These are phyloP conservation scores for Pleochaeta shiraiana DNA, from an alignment of 2,329 filamentous ascomycete genomes.

Conservation along the genomic window DNA sequence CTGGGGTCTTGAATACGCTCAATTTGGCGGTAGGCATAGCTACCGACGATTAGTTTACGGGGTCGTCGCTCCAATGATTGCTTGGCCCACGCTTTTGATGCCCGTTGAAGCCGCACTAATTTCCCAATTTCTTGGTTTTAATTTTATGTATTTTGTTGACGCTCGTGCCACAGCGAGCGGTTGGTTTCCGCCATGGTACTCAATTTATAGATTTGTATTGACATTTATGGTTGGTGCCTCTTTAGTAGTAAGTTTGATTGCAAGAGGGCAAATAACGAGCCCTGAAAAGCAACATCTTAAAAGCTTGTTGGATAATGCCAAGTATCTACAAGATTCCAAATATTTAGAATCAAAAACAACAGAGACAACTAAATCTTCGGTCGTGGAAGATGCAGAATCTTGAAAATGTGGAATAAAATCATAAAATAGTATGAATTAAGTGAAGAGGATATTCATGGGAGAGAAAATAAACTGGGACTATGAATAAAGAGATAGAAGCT, in stretches of 20 bases:
- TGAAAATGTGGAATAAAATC: no score
- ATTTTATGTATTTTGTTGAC: slow-evolving; percentile 69
- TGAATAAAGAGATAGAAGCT: no score
- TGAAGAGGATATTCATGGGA: no score
- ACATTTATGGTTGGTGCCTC: slow-evolving; percentile 73
- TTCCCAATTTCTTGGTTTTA: slow-evolving; percentile 67
- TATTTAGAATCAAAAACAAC: background rate
- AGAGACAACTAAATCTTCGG: no score
- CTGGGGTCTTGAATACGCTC: slow-evolving; percentile 74
- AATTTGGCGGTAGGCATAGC: slow-evolving; percentile 41
- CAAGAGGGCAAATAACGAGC: slow-evolving; percentile 42
- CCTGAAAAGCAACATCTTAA: background rate
- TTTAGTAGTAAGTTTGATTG: slow-evolving; percentile 62
- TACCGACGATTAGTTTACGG: slow-evolving; percentile 70
- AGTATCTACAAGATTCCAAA: background rate
- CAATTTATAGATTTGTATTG: slow-evolving; percentile 73
- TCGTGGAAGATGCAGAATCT: no score
- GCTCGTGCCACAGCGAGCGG: slow-evolving; percentile 47
- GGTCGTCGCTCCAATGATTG: slow-evolving; percentile 54
- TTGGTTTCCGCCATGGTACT: slow-evolving; percentile 73
- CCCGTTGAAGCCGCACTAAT: slow-evolving; percentile 71
- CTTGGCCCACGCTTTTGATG: slow-evolving; percentile 78
- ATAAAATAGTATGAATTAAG: no score
- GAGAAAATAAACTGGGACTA: no score
- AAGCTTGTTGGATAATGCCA: background rate